A percentile compares a stretch with the other conserved stretches of the same genome.
Evolutionary conservation across 2,329 filamentous ascomycete species (phyloP).

Genomic region (Furcasterigmium sp.): DNA sequence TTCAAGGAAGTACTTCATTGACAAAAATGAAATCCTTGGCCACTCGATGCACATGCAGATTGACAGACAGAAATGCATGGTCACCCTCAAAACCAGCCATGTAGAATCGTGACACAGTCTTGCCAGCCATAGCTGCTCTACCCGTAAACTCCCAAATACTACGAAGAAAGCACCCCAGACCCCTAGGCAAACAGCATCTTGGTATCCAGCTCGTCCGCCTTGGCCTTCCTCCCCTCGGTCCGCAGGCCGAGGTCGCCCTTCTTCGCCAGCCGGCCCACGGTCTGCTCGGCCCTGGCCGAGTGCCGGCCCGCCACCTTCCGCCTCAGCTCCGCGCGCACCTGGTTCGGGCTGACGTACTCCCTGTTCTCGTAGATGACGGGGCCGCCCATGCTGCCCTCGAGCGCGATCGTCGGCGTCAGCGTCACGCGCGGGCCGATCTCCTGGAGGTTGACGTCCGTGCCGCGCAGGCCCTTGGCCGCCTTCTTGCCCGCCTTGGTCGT

Average conservation of each 20-base stretch:
- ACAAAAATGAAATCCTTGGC: too few species aligned
- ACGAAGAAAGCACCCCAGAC: neutral
- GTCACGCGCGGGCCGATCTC: constrained; percentile 95
- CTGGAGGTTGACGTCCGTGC: constrained; percentile 75
- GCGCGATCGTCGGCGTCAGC: constrained; percentile 58
- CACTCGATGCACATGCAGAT: too few species aligned
- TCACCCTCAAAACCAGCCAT: too few species aligned
- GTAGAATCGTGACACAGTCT: too few species aligned
- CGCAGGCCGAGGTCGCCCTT: constrained; percentile 72
- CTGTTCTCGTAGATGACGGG: constrained; percentile 98
- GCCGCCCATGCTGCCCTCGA: constrained; percentile 91
- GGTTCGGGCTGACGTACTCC: constrained; percentile 94
- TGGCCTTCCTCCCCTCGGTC: constrained; percentile 55
- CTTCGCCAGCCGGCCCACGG: constrained; percentile 67
- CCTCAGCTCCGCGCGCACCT: constrained; percentile 78
- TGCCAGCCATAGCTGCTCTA: too few species aligned
- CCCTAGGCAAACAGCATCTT: constrained; percentile 66
- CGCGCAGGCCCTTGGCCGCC: constrained; percentile 37
- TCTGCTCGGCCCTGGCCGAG: constrained; percentile 69
- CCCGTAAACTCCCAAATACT: too few species aligned
- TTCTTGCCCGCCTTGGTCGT: constrained; percentile 29
- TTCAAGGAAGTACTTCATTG: too few species aligned
- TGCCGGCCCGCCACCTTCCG: constrained; percentile 72
- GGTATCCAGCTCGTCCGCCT: constrained; percentile 69
- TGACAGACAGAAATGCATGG: too few species aligned